These are phyloP conservation scores for Botryotinia calthae DNA, from an alignment of 2,329 filamentous ascomycete genomes.

Conservation along the genomic window DNA sequence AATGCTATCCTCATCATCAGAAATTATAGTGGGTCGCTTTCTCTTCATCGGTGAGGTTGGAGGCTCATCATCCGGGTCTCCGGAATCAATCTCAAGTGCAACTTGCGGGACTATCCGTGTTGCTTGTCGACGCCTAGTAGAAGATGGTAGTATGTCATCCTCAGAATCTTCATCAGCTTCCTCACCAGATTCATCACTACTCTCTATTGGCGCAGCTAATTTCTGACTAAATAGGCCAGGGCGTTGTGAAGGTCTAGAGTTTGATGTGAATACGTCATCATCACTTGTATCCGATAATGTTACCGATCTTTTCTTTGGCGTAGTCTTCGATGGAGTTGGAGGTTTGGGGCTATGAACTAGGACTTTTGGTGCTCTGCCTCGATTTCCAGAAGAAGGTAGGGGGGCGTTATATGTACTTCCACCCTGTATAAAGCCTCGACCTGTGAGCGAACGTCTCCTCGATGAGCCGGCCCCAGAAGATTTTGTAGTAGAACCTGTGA, in stretches of 20 bases:
- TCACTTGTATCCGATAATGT: constrained; percentile 23
- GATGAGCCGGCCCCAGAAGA: constrained; percentile 8
- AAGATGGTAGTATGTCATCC: constrained; percentile 27
- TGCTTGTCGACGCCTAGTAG: constrained; percentile 22
- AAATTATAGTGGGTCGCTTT: not conserved
- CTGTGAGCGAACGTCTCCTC: constrained; percentile 11
- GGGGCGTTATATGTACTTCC: constrained; percentile 20
- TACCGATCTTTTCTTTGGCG: constrained; percentile 8
- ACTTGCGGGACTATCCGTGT: constrained; percentile 6
- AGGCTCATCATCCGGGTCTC: constrained; percentile 23
- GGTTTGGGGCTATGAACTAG: constrained; percentile 3
- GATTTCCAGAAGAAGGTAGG: not conserved
- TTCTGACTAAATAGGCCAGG: constrained; percentile 14
- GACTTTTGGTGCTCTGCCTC: not conserved
- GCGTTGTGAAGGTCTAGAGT: constrained; percentile 4
- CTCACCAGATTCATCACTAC: constrained; percentile 4
- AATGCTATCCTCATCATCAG: constrained; percentile 15
- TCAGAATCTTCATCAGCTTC: constrained; percentile 22
- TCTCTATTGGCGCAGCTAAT: not conserved
- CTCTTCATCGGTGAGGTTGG: constrained; percentile 28
- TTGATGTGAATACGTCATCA: constrained; percentile 17
- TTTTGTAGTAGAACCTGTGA: constrained; percentile 23
- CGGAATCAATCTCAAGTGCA: constrained; percentile 8
- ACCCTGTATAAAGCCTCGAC: constrained; percentile 17
- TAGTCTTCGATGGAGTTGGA: not conserved